phyloP scores from a whole-genome alignment of 2,329 filamentous ascomycete species.

The Tolypocladium capitatum region DNA sequence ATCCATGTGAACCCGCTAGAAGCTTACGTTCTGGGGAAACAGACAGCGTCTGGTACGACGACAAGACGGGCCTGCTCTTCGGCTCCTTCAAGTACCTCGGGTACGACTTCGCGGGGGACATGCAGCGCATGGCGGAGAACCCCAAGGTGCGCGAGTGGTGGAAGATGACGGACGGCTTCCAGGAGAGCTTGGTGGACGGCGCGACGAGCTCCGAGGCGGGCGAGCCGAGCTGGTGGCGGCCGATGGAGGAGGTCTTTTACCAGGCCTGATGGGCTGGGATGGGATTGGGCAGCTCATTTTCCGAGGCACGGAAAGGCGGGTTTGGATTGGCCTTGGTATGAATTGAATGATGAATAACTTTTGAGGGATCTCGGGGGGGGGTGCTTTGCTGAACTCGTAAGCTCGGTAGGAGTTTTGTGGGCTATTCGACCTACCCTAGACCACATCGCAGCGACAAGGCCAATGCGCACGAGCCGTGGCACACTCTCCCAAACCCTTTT shows the following conservation, averaged over 20 bases:
- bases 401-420: too few relatives aligned
- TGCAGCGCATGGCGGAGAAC: constrained; percentile 63
- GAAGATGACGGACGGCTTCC: constrained; percentile 66
- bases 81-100: constrained; percentile 71
- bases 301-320: not conserved
- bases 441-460: too few relatives aligned
- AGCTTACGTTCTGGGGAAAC: not conserved
- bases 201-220: constrained; percentile 45
- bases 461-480: too few relatives aligned
- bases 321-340: not conserved
- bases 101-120: constrained; percentile 57
- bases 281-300: not conserved
- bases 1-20: too few relatives aligned
- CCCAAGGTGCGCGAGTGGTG: constrained; percentile 67
- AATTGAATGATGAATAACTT: not conserved
- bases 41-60: constrained; percentile 65
- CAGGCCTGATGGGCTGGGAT: constrained; percentile 23
- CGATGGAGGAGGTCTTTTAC: constrained; percentile 57
- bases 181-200: constrained; percentile 49
- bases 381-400: too few relatives aligned
- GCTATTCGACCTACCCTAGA: too few relatives aligned
- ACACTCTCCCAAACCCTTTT: too few relatives aligned
- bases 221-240: constrained; percentile 55
- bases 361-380: too few relatives aligned
- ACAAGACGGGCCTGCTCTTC: constrained; percentile 50